Evolutionary conservation across 1,284 basidiomycete species (phyloP).

Genomic region (Apiotrichum sp.): DNA sequence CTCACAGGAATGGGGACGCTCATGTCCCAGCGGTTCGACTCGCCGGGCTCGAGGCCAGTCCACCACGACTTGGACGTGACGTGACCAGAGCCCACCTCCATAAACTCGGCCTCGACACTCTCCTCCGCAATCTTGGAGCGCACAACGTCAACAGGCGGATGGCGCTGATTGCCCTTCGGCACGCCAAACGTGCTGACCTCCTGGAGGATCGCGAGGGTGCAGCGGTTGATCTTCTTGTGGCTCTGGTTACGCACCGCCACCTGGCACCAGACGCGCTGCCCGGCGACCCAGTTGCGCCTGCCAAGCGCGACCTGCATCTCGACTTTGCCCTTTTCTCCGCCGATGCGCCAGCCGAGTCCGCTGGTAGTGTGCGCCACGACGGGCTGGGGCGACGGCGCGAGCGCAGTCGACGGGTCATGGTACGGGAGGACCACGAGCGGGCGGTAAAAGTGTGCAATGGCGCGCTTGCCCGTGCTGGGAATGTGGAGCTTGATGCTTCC

Average conservation of each 20-base stretch:
- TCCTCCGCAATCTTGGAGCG: constrained; percentile 57
- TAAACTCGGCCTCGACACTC: constrained; percentile 55
- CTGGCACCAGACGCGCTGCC: constrained; percentile 70
- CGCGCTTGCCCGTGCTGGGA: constrained; percentile 55
- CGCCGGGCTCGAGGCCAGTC: constrained; percentile 65
- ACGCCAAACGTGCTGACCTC: constrained; percentile 64
- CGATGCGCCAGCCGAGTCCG: constrained; percentile 55
- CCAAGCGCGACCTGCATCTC: constrained; percentile 66
- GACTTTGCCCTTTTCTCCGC: constrained; percentile 62
- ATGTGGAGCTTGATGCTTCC: constrained; percentile 78
- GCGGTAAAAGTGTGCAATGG: constrained; percentile 89
- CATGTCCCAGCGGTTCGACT: constrained; percentile 55
- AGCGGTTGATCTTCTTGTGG: constrained; percentile 63
- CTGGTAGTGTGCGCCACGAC: constrained; percentile 59
- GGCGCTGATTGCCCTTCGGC: constrained; percentile 46
- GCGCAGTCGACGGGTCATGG: constrained; percentile 59
- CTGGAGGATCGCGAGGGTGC: constrained; percentile 64
- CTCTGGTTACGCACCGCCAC: constrained; percentile 68
- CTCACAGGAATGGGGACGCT: constrained; percentile 66
- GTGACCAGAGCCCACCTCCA: constrained; percentile 56
- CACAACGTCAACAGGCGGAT: constrained; percentile 51
- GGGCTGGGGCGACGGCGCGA: constrained; percentile 60
- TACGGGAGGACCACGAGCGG: constrained; percentile 76
- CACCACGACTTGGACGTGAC: constrained; percentile 83
- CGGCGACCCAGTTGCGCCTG: constrained; percentile 75